Percentiles rank a stretch among this genome's conserved stretches.
Evolutionary conservation across 179 eudicot species (phyloP).

Genomic region (Silene noctiflora): DNA sequence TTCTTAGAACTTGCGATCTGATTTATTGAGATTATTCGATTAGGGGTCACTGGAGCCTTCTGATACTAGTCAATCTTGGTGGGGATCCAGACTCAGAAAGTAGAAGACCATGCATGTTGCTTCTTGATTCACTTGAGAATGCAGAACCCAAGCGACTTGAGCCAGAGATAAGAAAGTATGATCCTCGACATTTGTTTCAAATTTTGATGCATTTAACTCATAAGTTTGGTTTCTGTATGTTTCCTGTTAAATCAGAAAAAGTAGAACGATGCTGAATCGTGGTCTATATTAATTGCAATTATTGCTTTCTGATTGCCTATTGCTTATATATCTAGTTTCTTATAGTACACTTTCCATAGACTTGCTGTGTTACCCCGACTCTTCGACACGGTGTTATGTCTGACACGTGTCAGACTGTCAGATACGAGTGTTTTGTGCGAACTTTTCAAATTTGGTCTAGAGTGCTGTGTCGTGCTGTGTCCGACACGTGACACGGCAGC

Average conservation of each 20-base stretch:
- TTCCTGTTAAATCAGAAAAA: background rate
- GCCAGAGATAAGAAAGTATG: slow-evolving; percentile 67
- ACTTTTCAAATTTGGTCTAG: too few species aligned
- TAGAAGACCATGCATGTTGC: slow-evolving; percentile 60
- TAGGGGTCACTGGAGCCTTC: slow-evolving; percentile 76
- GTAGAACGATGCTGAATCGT: background rate
- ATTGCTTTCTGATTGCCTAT: background rate
- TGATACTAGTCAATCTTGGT: slow-evolving; percentile 37
- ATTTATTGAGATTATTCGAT: background rate
- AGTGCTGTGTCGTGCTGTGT: too few species aligned
- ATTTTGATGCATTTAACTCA: background rate
- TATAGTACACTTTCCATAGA: too few species aligned
- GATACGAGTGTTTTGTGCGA: too few species aligned
- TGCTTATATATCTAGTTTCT: too few species aligned
- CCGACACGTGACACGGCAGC: too few species aligned
- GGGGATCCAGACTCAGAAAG: slow-evolving; percentile 36
- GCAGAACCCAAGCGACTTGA: slow-evolving; percentile 50
- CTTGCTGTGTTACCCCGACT: too few species aligned
- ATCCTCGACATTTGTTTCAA: background rate
- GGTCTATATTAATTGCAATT: background rate
- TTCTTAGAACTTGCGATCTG: background rate
- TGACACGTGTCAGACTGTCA: too few species aligned
- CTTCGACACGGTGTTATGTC: too few species aligned
- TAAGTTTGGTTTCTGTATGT: background rate
- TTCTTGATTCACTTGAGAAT: slow-evolving; percentile 64